phyloP scores from a whole-genome alignment of 805 yeast species.

The Sungouiozyma ichnusensis region DNA sequence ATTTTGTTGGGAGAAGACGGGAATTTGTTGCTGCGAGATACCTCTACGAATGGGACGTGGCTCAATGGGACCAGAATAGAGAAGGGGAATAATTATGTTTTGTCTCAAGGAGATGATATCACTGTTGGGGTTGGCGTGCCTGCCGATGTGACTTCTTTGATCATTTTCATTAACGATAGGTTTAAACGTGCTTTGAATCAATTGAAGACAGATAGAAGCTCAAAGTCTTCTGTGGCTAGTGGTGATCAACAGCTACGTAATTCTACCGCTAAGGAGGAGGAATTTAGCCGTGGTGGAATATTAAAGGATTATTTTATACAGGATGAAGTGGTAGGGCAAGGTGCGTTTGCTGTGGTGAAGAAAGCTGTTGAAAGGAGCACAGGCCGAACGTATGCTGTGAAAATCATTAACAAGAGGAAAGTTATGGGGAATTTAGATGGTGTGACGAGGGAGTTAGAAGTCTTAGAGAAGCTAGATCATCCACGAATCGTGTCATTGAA shows the following conservation, averaged over 20 bases:
- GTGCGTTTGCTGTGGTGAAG: slow-evolving; percentile 96
- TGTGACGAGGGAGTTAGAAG: slow-evolving; percentile 77
- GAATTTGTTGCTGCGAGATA: slow-evolving; percentile 43
- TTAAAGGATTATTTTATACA: slow-evolving; percentile 63
- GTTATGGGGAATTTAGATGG: slow-evolving; percentile 71
- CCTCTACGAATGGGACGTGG: slow-evolving; percentile 88
- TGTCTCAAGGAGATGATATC: slow-evolving; percentile 89
- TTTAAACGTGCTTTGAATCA: slow-evolving; percentile 22
- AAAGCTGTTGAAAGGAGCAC: slow-evolving; percentile 79
- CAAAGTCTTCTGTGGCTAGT: background rate
- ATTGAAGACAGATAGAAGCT: slow-evolving; percentile 5
- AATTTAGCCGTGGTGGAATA: slow-evolving; percentile 34
- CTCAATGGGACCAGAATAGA: slow-evolving; percentile 64
- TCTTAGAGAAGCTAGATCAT: slow-evolving; percentile 67
- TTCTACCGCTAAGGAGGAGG: background rate
- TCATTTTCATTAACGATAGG: slow-evolving; percentile 34
- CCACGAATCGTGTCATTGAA: slow-evolving; percentile 75
- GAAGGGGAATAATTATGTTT: slow-evolving; percentile 66
- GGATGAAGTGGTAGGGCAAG: slow-evolving; percentile 86
- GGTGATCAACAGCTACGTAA: background rate
- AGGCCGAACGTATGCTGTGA: slow-evolving; percentile 83
- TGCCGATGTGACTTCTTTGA: slow-evolving; percentile 46
- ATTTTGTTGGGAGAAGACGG: slow-evolving; percentile 56
- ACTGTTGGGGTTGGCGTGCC: slow-evolving; percentile 81
- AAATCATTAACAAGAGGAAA: slow-evolving; percentile 75